phyloP scores from a whole-genome alignment of 140 eudicot genomes.

The Ambrosia hybrid region DNA sequence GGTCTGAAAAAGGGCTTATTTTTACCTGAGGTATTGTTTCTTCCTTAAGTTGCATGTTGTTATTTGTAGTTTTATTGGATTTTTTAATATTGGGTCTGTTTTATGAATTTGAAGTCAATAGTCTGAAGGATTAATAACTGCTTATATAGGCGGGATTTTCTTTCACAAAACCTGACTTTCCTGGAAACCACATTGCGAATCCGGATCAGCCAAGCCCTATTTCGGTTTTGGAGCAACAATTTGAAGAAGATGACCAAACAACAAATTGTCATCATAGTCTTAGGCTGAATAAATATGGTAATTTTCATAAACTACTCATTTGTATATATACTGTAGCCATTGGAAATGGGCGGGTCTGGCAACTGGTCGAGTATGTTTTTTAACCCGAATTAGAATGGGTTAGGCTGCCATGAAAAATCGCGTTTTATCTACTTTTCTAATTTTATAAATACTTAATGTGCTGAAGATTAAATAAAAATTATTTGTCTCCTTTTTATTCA shows the following conservation, averaged over 20 bases:
- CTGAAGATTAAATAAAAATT: constrained; percentile 2
- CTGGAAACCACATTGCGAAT: constrained; percentile 46
- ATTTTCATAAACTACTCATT: not conserved
- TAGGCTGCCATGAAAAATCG: not conserved
- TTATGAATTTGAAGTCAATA: not conserved
- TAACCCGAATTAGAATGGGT: not conserved
- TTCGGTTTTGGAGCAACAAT: constrained; percentile 76
- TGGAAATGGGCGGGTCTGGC: no score
- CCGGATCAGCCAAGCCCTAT: constrained; percentile 97
- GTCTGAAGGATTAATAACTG: not conserved
- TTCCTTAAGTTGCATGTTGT: no score
- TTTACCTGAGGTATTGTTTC: constrained; percentile 56
- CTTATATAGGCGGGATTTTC: constrained; percentile 51
- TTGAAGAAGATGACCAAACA: constrained; percentile 60
- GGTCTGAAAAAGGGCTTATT: constrained; percentile 35
- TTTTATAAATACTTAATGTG: not conserved
- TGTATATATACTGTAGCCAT: not conserved
- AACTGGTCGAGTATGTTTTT: no score
- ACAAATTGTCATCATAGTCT: constrained; percentile 31
- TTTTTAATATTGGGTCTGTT: not conserved
- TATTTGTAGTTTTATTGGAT: not conserved
- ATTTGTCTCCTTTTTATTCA: not conserved
- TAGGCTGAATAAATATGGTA: constrained; percentile 60
- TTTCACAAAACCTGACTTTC: constrained; percentile 27
- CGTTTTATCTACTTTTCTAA: not conserved